phyloP scores from a whole-genome alignment of 2,329 filamentous ascomycete species.

The Fragosphaeria purpurea region DNA sequence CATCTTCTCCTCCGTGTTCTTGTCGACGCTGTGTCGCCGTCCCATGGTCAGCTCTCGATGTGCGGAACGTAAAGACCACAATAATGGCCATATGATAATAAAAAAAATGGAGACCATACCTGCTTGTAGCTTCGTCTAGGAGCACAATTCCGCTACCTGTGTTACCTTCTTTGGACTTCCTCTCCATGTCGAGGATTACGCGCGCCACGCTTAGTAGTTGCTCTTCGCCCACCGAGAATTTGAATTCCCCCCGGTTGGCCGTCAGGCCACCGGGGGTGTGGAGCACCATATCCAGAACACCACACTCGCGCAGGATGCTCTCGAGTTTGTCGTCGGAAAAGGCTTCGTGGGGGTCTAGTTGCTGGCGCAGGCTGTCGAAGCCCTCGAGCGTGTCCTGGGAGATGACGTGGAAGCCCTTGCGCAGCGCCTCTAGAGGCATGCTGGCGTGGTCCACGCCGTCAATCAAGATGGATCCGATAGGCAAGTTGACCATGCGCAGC shows the following conservation, averaged over 20 bases:
- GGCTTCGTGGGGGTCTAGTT: slow-evolving; percentile 32
- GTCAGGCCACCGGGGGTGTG: background rate
- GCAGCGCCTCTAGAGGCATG: slow-evolving; percentile 17
- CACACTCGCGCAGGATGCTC: slow-evolving; percentile 30
- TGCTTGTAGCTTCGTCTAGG: slow-evolving; percentile 31
- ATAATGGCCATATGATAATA: too few species aligned
- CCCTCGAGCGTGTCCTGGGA: slow-evolving; percentile 34
- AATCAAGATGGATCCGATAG: slow-evolving; percentile 31
- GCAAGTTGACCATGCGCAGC: slow-evolving; percentile 36
- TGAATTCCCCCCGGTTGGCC: too few species aligned
- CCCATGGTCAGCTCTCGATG: too few species aligned
- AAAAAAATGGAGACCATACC: too few species aligned
- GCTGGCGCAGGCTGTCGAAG: slow-evolving; percentile 33
- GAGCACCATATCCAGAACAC: slow-evolving; percentile 14
- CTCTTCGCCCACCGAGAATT: too few species aligned
- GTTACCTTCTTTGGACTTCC: background rate
- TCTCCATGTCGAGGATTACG: too few species aligned
- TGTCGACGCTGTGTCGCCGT: slow-evolving; percentile 23
- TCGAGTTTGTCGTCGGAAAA: slow-evolving; percentile 24
- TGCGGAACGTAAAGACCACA: too few species aligned
- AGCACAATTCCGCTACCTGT: slow-evolving; percentile 19
- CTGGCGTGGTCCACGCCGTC: slow-evolving; percentile 30
- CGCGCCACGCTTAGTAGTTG: too few species aligned
- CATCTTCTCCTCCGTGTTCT: slow-evolving; percentile 30
- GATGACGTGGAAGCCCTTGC: slow-evolving; percentile 28